A percentile compares a stretch with the other conserved stretches of the same genome.
phyloP scores from a whole-genome alignment of 177 flowering plant species.

The Vitis hybrid region DNA sequence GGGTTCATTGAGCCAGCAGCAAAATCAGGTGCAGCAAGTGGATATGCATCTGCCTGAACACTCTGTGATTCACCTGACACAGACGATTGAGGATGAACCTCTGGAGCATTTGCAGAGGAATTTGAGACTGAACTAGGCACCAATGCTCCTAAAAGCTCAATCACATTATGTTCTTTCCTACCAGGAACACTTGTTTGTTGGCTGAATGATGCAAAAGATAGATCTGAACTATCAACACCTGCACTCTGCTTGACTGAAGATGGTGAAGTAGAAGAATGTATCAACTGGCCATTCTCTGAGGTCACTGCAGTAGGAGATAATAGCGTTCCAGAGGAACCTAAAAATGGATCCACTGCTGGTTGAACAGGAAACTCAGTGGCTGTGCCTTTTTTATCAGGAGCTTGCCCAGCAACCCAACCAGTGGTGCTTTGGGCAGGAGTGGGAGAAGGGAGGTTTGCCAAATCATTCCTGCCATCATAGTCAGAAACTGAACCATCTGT shows the following conservation, averaged over 20 bases:
- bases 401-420: slow-evolving; percentile 22
- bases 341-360: slow-evolving; percentile 8
- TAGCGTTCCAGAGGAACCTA: slow-evolving; percentile 14
- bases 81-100: slow-evolving; percentile 17
- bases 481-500: slow-evolving; percentile 30
- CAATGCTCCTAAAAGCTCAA: not conserved
- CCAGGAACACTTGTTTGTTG: slow-evolving; percentile 7
- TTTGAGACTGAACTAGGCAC: not conserved
- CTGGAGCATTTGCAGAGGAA: slow-evolving; percentile 18
- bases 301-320: slow-evolving; percentile 12
- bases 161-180: not conserved
- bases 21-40: slow-evolving; percentile 10
- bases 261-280: slow-evolving; percentile 6
- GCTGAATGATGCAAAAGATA: slow-evolving; percentile 6
- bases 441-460: slow-evolving; percentile 54
- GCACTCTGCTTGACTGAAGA: slow-evolving; percentile 4
- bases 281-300: slow-evolving; percentile 11
- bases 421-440: slow-evolving; percentile 43
- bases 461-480: slow-evolving; percentile 17
- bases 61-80: slow-evolving; percentile 15
- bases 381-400: slow-evolving; percentile 28
- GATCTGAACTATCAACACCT: slow-evolving; percentile 6
- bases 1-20: slow-evolving; percentile 16
- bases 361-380: slow-evolving; percentile 18
- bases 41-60: slow-evolving; percentile 9